phyloP scores from a whole-genome alignment of 2,329 filamentous ascomycete genomes.

The Dactylellina parvicollis region DNA sequence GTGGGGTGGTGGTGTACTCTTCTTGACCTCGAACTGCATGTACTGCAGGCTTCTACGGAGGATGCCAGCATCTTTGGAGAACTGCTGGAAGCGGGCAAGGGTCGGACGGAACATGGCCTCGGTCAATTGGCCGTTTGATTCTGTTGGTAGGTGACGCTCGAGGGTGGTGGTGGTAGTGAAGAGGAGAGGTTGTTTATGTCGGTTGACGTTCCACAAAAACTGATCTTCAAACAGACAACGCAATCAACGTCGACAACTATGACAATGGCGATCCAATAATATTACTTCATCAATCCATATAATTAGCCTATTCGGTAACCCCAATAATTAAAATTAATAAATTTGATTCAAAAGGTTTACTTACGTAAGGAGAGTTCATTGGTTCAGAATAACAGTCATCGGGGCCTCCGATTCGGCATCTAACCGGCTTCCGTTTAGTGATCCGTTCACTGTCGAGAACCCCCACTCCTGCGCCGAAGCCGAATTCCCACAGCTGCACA shows the following conservation, averaged over 20 bases:
- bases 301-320: neutral
- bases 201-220: conserved; percentile 28
- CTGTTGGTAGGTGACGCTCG: neutral
- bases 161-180: neutral
- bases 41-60: conserved; percentile 35
- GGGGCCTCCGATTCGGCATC: conserved; percentile 14
- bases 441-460: conserved; percentile 3
- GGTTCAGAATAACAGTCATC: neutral
- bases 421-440: conserved; percentile 6
- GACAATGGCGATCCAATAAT: no score
- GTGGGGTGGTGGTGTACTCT: conserved; percentile 27
- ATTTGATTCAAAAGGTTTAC: no score
- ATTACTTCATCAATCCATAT: no score
- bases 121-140: conserved; percentile 22
- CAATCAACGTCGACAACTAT: neutral
- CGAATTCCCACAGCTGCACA: conserved; percentile 19
- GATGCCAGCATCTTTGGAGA: conserved; percentile 34
- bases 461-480: conserved; percentile 37
- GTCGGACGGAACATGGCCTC: conserved; percentile 40
- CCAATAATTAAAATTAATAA: neutral
- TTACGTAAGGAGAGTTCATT: no score
- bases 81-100: conserved; percentile 35
- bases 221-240: neutral
- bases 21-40: conserved; percentile 43
- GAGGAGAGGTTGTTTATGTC: conserved; percentile 7